Percentiles rank a stretch among this genome's conserved stretches.
These are phyloP conservation scores for Berkeleyomyces basicola DNA, from an alignment of 2,329 filamentous ascomycete genomes.

Conservation along the genomic window DNA sequence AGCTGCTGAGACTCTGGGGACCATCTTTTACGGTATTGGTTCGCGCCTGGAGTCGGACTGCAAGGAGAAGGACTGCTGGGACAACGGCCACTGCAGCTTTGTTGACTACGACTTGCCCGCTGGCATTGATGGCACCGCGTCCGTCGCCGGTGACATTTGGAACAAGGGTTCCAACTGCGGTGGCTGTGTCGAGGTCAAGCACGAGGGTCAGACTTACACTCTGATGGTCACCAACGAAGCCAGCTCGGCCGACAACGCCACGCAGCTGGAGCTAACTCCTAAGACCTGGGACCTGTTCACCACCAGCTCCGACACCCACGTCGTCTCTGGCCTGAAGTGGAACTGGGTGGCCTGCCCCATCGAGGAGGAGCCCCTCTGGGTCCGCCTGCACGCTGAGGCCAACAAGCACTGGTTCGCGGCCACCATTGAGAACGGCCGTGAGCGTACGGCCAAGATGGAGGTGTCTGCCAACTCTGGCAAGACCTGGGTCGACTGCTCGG, in stretches of 20 bases:
- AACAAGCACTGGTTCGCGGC: slow-evolving; percentile 15
- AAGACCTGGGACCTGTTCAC: slow-evolving; percentile 11
- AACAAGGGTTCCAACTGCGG: slow-evolving; percentile 13
- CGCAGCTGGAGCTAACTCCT: slow-evolving; percentile 10
- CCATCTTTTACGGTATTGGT: slow-evolving; percentile 8
- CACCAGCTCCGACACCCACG: neutral
- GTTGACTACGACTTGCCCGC: slow-evolving; percentile 9
- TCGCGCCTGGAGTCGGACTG: slow-evolving; percentile 5
- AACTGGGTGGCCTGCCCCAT: slow-evolving; percentile 12
- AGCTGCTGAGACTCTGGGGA: neutral
- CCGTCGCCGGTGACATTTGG: slow-evolving; percentile 11
- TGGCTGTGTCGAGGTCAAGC: slow-evolving; percentile 10
- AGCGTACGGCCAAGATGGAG: slow-evolving; percentile 15
- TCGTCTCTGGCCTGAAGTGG: slow-evolving; percentile 3
- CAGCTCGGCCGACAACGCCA: slow-evolving; percentile 10
- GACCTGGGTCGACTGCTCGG: slow-evolving; percentile 7
- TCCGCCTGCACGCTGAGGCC: slow-evolving; percentile 15
- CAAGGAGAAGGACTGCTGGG: slow-evolving; percentile 5
- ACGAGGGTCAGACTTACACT: slow-evolving; percentile 9
- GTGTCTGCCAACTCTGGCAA: slow-evolving; percentile 8
- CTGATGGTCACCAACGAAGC: slow-evolving; percentile 11
- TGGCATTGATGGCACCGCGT: slow-evolving; percentile 2
- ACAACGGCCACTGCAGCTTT: slow-evolving; percentile 7
- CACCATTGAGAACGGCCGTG: slow-evolving; percentile 15
- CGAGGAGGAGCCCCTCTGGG: slow-evolving; percentile 12